Conservation (phyloP, 441 rosid species). For the Populus trichocarpa region DNA sequence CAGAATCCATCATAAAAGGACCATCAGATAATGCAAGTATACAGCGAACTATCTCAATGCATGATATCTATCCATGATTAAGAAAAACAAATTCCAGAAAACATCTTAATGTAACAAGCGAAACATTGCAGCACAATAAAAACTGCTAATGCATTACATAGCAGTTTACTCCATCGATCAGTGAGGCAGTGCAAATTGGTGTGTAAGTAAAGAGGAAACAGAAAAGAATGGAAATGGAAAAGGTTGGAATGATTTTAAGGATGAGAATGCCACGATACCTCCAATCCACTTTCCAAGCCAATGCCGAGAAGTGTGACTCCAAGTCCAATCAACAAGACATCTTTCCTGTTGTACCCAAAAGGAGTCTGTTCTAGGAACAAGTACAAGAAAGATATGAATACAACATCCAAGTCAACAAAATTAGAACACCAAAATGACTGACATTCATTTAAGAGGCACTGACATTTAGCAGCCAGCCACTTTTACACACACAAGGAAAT, state of each 20-base stretch:
- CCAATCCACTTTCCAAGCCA: slow-evolving; percentile 85
- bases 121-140: background rate
- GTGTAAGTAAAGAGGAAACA: background rate
- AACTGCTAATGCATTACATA: background rate
- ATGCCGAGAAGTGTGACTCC: slow-evolving; percentile 68
- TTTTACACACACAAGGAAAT: background rate
- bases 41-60: background rate
- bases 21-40: background rate
- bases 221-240: background rate
- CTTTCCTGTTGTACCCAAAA: slow-evolving; percentile 86
- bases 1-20: slow-evolving; percentile 15
- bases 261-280: slow-evolving; percentile 40
- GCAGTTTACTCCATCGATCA: background rate
- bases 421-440: slow-evolving; percentile 6
- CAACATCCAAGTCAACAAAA: slow-evolving; percentile 2
- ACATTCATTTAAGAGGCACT: background rate
- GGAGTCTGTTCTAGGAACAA: slow-evolving; percentile 44
- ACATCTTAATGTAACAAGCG: background rate
- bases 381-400: slow-evolving; percentile 5
- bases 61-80: background rate
- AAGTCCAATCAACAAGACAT: slow-evolving; percentile 77
- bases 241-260: background rate
- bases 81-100: background rate
- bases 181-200: background rate
- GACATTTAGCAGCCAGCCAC: background rate